Conservation (phyloP, 129 eudicot species). For the Saussurea involucrata region DNA sequence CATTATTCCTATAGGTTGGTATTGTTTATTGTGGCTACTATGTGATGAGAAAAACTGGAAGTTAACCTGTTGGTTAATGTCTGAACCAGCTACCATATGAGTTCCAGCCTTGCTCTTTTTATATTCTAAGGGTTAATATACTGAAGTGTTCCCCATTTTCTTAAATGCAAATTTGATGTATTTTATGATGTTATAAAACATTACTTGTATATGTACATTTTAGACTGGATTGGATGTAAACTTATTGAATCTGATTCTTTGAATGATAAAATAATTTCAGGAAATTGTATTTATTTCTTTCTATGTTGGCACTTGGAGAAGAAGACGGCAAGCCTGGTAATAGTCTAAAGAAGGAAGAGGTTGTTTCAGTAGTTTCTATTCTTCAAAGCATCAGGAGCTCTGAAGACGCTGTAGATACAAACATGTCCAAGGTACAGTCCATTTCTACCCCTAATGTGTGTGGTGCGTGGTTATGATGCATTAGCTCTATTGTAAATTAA, state of each 20-base stretch:
- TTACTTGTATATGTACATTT: background rate
- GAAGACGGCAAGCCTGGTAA: slow-evolving; percentile 60
- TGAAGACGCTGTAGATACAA: slow-evolving; percentile 57
- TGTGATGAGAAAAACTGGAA: background rate
- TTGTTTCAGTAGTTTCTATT: slow-evolving; percentile 43
- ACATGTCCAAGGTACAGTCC: slow-evolving; percentile 62
- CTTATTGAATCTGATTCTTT: background rate
- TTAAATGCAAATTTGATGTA: background rate
- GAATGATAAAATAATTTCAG: slow-evolving; percentile 29
- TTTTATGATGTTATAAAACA: background rate
- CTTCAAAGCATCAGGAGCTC: slow-evolving; percentile 59
- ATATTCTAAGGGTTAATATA: background rate
- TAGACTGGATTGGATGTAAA: background rate
- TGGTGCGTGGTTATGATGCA: background rate
- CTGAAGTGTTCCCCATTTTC: background rate
- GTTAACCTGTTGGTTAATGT: background rate
- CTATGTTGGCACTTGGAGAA: slow-evolving; percentile 68
- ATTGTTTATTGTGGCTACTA: background rate
- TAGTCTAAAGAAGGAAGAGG: slow-evolving; percentile 54
- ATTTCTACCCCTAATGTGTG: background rate
- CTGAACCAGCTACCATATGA: background rate
- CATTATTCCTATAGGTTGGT: background rate
- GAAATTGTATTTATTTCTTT: slow-evolving; percentile 60
- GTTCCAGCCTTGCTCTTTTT: background rate
- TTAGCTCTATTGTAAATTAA: background rate